Conservation (phyloP, 192 early-diverging fungal genomes). For the Coemansia sp. region DNA sequence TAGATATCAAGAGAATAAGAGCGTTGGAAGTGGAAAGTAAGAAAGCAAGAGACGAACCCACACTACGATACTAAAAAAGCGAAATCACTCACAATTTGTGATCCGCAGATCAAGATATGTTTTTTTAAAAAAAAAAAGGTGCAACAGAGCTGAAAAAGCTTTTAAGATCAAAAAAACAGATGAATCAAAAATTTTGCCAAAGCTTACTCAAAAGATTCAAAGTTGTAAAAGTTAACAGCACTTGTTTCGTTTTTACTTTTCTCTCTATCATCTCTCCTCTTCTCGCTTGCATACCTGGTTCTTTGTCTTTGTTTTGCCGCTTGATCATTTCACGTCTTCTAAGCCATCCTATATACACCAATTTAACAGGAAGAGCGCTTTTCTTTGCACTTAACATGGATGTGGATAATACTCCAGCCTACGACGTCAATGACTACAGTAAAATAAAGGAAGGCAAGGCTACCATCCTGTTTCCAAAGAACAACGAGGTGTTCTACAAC, state of each 20-base stretch:
- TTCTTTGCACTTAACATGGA: conserved; percentile 9
- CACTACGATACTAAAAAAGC: too few species aligned
- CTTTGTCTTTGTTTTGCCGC: not conserved
- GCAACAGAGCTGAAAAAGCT: not conserved
- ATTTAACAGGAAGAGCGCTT: not conserved
- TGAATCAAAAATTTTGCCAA: too few species aligned
- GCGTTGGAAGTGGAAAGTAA: not conserved
- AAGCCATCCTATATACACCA: not conserved
- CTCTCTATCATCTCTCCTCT: not conserved
- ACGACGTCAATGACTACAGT: conserved; percentile 57
- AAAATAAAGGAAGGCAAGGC: conserved; percentile 77
- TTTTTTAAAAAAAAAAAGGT: not conserved
- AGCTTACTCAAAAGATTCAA: not conserved
- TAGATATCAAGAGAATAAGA: not conserved
- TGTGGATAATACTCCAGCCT: conserved; percentile 20
- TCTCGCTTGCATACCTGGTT: not conserved
- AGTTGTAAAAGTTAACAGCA: not conserved
- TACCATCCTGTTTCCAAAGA: conserved; percentile 81
- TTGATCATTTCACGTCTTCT: not conserved
- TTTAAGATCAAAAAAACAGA: too few species aligned
- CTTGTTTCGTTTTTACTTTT: not conserved
- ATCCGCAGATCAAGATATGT: too few species aligned
- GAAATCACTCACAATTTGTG: too few species aligned
- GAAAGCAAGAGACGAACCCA: too few species aligned
- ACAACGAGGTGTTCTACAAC: conserved; percentile 98